Evolutionary conservation across 305 asterid species (phyloP).

Genomic region (Fraxinus greggii): DNA sequence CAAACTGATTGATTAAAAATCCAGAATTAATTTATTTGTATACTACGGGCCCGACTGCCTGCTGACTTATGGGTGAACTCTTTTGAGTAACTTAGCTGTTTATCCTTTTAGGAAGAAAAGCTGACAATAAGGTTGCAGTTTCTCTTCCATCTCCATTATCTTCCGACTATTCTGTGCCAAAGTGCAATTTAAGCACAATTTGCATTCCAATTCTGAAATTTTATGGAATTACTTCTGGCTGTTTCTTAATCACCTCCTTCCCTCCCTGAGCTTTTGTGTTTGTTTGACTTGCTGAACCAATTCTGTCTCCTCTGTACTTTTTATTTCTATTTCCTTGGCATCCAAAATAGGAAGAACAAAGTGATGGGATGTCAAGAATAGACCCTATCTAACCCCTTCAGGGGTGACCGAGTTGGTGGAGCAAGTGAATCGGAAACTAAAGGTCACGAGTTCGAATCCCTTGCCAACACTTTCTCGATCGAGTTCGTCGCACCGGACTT

Average conservation of each 20-base stretch:
- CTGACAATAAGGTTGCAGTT: neutral
- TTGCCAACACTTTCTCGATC: too few species aligned
- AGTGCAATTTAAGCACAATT: neutral
- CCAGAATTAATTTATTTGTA: neutral
- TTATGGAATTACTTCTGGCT: neutral
- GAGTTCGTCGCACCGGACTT: too few species aligned
- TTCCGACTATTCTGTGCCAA: neutral
- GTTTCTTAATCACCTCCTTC: neutral
- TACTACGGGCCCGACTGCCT: neutral
- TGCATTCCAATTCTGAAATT: neutral
- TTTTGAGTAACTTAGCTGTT: neutral
- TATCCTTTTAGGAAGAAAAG: neutral
- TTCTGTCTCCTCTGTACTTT: neutral
- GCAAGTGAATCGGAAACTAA: too few species aligned
- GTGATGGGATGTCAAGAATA: neutral
- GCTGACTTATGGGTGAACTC: neutral
- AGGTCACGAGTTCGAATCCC: too few species aligned
- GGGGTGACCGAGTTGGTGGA: too few species aligned
- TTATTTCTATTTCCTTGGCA: neutral
- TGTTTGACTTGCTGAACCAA: neutral
- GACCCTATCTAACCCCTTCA: neutral
- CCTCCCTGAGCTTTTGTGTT: neutral
- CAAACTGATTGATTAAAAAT: neutral
- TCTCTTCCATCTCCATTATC: neutral
- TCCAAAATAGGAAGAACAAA: neutral